Base-by-base conservation (phyloP, 2,329 filamentous ascomycete genomes). In the Nakataea oryzae region DNA sequence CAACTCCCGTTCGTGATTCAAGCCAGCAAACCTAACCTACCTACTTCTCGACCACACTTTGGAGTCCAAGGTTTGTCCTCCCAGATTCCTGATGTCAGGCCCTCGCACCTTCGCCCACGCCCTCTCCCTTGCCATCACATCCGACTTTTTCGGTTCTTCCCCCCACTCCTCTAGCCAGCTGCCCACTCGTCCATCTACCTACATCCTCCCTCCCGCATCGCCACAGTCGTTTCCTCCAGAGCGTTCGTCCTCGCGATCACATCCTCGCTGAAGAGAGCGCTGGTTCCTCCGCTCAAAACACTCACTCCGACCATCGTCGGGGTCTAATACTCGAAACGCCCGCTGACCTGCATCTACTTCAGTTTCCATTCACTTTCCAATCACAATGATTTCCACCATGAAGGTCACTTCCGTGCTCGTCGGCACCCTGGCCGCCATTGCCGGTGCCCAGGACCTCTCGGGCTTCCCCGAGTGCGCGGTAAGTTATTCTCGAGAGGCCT, bases 381-480 rank as follows among this genome's bases (percentile, higher is more conserved):
- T 14, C 28, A 54, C 47, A 34, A 56, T 59, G 55, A 26, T 21
- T 9, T 59, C 47, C 34, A 57, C 55, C 21, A 61, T 26, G 29
- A 60, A 61, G 60, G 24, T 61, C 34, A 26, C 54, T 67, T 56
- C 71, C 61, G 64, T 69, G 66, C 68, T 78, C 64, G 66, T 78
- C 68, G 74, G 74, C 70, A 69, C 75, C 66, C 69, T 79, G 62
- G 74, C 74, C 65, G 72, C 75, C 58, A 69, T 75, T 54, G 75
- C 69, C 64, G 72, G 72, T 24, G 78, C 76, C 54, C 79, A 81
- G 69, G 69, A 74, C 64, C 60, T 74, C 58, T 67, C 70, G 62
- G 72, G 72, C 62, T 78, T 84, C 60, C 76, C 81, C 41, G 63
- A 69, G 24, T 86, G 83, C 67, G 81, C 77, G 72, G 83, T 85